Evolutionary conservation across 2,329 filamentous ascomycete genomes (phyloP), one percentile per base, ranked within the genome.

Genomic region (Curvularia spicifera): DNA sequence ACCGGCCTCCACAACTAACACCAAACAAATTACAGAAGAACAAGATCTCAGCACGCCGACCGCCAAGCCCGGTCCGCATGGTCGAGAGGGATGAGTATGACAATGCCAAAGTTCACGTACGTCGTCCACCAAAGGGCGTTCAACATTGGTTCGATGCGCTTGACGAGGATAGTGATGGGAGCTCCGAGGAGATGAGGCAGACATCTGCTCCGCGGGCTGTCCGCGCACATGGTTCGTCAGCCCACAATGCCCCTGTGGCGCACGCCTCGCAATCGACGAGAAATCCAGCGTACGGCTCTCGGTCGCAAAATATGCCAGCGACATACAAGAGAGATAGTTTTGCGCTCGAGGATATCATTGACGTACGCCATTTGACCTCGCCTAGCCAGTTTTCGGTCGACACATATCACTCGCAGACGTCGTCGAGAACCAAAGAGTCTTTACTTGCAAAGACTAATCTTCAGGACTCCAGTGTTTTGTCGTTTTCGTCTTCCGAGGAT

Each of bases 91-190:
- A 80, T 47, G 70, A 75, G 37, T 80, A 77, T 63, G 80, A 82
- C 59, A 79, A 74, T 63, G 75, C 79, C 53, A 83, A 83, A 67
- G 74, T 79, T 26, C 76, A 82, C 55, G 76, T 82, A 18, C 73
- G 79, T 35, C 72, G 80, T 33, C 81, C 81, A 15, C 80, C 80
- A 4, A 80, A 78, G 48, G 81, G 81, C 7, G 80, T 82, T 28
- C 73, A 81, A 58, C 79, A 83, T 59, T 83, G 81, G 81, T 83
- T 83, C 56, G 81, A 83, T 54, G 81, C 76, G 3, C 69, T 81
- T 10, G 75, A 78, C 24, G 76, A 78, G 12, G 77, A 78, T 22
- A 76, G 76, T 33, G 76, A 77, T 15, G 73, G 75, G 20, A 60
- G 64, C 10, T 46, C 58, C 5, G 69, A 72, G 9, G 70, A 67